phyloP scores from a whole-genome alignment of 2,329 filamentous ascomycete genomes.

The Hirsutella thompsonii region DNA sequence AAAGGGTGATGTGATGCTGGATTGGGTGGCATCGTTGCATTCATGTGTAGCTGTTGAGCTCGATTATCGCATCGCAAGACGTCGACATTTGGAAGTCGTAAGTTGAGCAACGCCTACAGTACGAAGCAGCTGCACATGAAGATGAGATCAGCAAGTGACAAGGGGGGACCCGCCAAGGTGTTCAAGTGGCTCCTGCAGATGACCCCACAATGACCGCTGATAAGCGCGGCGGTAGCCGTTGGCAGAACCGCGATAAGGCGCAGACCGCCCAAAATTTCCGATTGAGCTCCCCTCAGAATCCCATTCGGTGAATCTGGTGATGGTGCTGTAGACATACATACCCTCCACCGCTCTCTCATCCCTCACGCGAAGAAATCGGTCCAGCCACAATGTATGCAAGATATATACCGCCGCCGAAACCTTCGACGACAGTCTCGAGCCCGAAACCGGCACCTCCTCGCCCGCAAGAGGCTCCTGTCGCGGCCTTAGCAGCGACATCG shows the following conservation, averaged over 20 bases:
- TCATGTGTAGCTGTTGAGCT: no score
- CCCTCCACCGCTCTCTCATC: slow-evolving; percentile 3
- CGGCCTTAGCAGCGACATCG: slow-evolving; percentile 3
- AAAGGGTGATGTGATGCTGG: no score
- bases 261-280: slow-evolving; percentile 21
- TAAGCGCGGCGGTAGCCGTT: slow-evolving; percentile 20
- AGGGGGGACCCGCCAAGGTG: no score
- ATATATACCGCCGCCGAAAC: slow-evolving; percentile 25
- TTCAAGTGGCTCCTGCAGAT: no score
- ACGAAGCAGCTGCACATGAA: no score
- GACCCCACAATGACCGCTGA: slow-evolving; percentile 4
- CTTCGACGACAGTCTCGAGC: slow-evolving; percentile 4
- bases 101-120: no score
- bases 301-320: no score
- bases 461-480: neutral
- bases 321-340: no score
- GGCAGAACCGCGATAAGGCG: slow-evolving; percentile 26
- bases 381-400: slow-evolving; percentile 26
- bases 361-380: slow-evolving; percentile 2
- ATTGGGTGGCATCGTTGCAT: no score
- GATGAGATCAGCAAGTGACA: neutral
- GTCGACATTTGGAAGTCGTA: no score
- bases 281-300: neutral
- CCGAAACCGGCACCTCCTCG: slow-evolving; percentile 1
- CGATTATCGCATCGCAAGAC: no score